Evolutionary conservation across 768 basidiomycete species (phyloP).

Genomic region (Lentinula boryana): DNA sequence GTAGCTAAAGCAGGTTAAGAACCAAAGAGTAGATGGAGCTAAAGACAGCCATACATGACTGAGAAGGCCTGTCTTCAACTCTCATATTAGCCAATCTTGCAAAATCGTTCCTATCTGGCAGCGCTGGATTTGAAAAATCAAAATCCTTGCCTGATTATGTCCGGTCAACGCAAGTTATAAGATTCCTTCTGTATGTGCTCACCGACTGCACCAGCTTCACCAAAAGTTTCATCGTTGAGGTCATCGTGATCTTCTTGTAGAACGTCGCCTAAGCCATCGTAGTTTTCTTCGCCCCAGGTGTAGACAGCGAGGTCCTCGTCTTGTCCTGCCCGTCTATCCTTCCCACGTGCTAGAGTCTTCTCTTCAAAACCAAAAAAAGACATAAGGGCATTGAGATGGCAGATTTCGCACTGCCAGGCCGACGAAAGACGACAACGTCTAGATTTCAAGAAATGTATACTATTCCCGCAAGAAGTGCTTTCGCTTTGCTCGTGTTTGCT

Average conservation of each 20-base stretch:
- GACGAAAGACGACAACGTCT: background rate
- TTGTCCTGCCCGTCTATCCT: constrained; percentile 43
- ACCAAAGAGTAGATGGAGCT: background rate
- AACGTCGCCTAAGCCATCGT: constrained; percentile 84
- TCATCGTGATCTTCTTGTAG: constrained; percentile 90
- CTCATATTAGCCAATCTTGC: constrained; percentile 9
- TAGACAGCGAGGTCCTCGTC: constrained; percentile 86
- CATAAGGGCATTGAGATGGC: constrained; percentile 42
- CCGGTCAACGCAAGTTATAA: background rate
- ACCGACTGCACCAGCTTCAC: constrained; percentile 66
- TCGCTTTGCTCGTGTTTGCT: background rate
- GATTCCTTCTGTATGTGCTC: constrained; percentile 11
- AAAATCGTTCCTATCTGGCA: constrained; percentile 25
- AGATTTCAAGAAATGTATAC: background rate
- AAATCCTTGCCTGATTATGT: constrained; percentile 74
- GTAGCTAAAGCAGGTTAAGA: constrained; percentile 29
- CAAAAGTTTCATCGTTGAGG: constrained; percentile 97
- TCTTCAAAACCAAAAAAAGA: constrained; percentile 77
- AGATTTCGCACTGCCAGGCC: constrained; percentile 1
- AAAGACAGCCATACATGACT: constrained; percentile 1
- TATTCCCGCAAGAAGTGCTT: background rate
- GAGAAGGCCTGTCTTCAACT: background rate
- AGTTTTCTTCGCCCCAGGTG: constrained; percentile 87
- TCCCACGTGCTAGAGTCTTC: constrained; percentile 58
- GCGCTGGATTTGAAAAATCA: constrained; percentile 60